Base-by-base conservation (phyloP, 441 rosid species). In the Hura crepitans region DNA sequence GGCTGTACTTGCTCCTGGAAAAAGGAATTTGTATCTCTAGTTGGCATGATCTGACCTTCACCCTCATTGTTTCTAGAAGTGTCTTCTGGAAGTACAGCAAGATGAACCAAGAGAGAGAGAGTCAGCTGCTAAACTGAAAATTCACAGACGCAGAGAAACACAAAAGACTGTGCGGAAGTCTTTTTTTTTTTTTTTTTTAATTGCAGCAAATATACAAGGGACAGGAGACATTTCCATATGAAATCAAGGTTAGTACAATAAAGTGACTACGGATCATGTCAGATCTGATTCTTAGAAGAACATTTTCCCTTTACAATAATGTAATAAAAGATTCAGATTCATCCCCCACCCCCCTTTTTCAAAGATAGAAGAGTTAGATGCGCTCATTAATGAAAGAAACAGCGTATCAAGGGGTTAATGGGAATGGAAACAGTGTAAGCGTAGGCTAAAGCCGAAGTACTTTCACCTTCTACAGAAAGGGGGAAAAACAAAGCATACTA, bases 1-100 rank as follows among this genome's bases (percentile, higher is more conserved):
- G 98, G 98, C 23, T 89, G 94, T 23, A 82, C 81, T 75, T 89
- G 96, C 0, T 88, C 86, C 69, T 86, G 88, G 74, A 86, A 86
- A 59, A 70, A 47, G 13, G 83, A 83, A 69, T 67, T 71, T 81
- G 28, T 28, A 68, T 85, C 86, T 55, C 68, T 74, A 64, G 66
- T 69, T 61, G 54, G 72, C 11, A 22, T 27, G 72, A 66, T 76
- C 72, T 79, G 80, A 37, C 57, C 72, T 58, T 74, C 87, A 43
- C 69, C 77, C 72, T 81, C 85, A 27, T 27, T 25, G 8, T 64
- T 76, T 74, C 66, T 81, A 0, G 64, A 62, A 28, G 57, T 43
- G 22, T 74, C 76, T 51, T 70, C 90, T 84, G 77, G 57, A 71
- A 51, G 62, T 25, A 30, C 31, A 17, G 15, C 35, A 60, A 8